Conservation (phyloP, 768 basidiomycete species). For the Suillus subluteus region DNA sequence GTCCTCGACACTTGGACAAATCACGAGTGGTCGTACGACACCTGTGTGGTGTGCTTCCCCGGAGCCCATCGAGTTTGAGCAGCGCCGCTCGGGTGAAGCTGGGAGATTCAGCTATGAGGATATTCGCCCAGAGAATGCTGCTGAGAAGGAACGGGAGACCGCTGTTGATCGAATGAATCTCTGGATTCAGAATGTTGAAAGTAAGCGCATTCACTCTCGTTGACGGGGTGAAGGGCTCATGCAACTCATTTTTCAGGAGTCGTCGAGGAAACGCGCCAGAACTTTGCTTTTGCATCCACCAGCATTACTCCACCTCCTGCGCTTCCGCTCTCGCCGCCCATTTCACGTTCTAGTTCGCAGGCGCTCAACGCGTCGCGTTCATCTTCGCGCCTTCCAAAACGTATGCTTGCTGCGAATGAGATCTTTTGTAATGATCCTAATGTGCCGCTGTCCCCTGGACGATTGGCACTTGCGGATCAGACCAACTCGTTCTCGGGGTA, state of each 20-base stretch:
- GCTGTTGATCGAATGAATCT: conserved; percentile 69
- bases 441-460: conserved; percentile 27
- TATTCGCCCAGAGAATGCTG: conserved; percentile 26
- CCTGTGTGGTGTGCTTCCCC: conserved; percentile 34
- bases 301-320: conserved; percentile 56
- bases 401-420: conserved; percentile 65
- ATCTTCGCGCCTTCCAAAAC: conserved; percentile 62
- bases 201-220: conserved; percentile 46
- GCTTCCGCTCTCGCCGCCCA: conserved; percentile 58
- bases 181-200: conserved; percentile 85
- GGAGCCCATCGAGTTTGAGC: conserved; percentile 35
- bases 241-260: conserved; percentile 54
- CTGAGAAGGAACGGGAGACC: conserved; percentile 26
- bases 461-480: conserved; percentile 17
- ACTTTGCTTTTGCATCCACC: conserved; percentile 55
- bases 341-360: conserved; percentile 52
- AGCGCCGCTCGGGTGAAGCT: conserved; percentile 35
- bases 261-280: conserved; percentile 78
- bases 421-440: conserved; percentile 51
- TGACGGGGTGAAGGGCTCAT: conserved; percentile 14
- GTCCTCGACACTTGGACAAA: conserved; percentile 54
- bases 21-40: conserved; percentile 33
- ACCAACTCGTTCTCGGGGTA: conserved; percentile 27
- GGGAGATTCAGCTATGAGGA: conserved; percentile 39
- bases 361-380: conserved; percentile 22